Evolutionary conservation across 2,329 filamentous ascomycete species (phyloP), one percentile per base, ranked within the genome.

Genomic region (Trichoderma hamatum): DNA sequence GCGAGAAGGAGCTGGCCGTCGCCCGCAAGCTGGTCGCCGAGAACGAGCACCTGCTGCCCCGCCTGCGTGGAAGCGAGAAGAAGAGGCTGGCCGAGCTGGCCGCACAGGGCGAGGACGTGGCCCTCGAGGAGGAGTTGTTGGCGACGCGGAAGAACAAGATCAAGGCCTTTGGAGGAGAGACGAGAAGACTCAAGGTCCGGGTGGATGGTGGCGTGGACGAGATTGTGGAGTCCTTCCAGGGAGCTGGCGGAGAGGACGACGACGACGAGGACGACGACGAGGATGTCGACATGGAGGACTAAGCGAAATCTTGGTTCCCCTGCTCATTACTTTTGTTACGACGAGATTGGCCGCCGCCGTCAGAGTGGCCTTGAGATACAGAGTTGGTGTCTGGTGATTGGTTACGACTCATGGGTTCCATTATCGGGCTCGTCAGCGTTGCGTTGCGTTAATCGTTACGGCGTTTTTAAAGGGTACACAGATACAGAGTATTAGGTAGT

Each of bases 11-110:
- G 84, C 85, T 92, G 72, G 91, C 90, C 76, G 84, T 87, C 72
- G 93, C 97, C 78, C 86, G 93, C 80, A 96, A 95, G 85, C 86
- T 98, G 73, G 94, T 99, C 63, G 90, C 90, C 74, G 89, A 96
- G 84, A 95, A 97, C 82, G 90, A 94, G 84, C 96, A 99, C 83
- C 86, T 99, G 80, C 88, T 99, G 76, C 93, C 93, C 74, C 87
- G 87, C 78, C 84, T 91, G 79, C 84, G 88, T 74, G 88, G 86
- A 75, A 88, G 84, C 80, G 88, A 90, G 84, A 85, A 85, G 82
- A 82, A 83, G 75, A 81, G 82, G 68, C 80, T 91, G 75, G 86
- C 87, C 74, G 82, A 87, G 76, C 82, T 86, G 77, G 84, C 80
- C 66, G 78, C 85, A 66, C 77, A 85, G 79, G 85, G 69, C 7